Percentiles rank a stretch among this genome's conserved stretches.
Conservation (phyloP, 2,329 filamentous ascomycete species). For the Penicillium sp. region DNA sequence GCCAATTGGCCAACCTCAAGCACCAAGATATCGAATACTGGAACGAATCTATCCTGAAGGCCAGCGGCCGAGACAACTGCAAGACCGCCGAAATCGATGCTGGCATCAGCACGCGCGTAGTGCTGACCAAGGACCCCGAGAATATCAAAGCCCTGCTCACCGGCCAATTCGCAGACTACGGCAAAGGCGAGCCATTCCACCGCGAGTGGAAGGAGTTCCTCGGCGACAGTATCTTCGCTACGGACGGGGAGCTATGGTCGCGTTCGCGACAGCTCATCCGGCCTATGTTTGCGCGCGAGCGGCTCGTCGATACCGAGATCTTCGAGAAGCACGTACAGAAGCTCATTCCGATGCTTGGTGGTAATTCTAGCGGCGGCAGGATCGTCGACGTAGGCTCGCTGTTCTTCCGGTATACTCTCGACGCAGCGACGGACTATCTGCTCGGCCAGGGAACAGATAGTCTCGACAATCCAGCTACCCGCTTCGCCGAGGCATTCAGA, state of each 20-base stretch:
- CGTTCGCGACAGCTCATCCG: conserved; percentile 79
- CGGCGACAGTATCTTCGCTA: conserved; percentile 82
- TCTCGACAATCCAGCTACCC: conserved; percentile 60
- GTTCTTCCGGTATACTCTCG: conserved; percentile 80
- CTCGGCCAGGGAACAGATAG: conserved; percentile 73
- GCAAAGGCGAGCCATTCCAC: conserved; percentile 75
- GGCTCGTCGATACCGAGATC: conserved; percentile 77
- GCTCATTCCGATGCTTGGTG: conserved; percentile 67
- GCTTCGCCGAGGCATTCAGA: conserved; percentile 80
- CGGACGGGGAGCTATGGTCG: conserved; percentile 79
- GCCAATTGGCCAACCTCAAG: conserved; percentile 54
- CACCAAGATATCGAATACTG: conserved; percentile 66
- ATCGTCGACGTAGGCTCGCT: conserved; percentile 73
- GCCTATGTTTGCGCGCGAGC: conserved; percentile 84
- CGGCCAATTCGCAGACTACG: conserved; percentile 81
- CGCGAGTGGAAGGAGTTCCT: conserved; percentile 75
- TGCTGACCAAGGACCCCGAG: conserved; percentile 80
- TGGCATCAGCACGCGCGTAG: conserved; percentile 50
- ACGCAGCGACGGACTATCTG: conserved; percentile 83
- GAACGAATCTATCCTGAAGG: conserved; percentile 51
- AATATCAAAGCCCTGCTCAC: conserved; percentile 92
- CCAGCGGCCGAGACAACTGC: conserved; percentile 23
- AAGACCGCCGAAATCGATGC: conserved; percentile 35
- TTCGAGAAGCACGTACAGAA: conserved; percentile 79
- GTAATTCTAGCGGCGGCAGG: conserved; percentile 41